A percentile compares a stretch with the other conserved stretches of the same genome.
phyloP scores from a whole-genome alignment of 805 yeast genomes.

The Candida golubevii region DNA sequence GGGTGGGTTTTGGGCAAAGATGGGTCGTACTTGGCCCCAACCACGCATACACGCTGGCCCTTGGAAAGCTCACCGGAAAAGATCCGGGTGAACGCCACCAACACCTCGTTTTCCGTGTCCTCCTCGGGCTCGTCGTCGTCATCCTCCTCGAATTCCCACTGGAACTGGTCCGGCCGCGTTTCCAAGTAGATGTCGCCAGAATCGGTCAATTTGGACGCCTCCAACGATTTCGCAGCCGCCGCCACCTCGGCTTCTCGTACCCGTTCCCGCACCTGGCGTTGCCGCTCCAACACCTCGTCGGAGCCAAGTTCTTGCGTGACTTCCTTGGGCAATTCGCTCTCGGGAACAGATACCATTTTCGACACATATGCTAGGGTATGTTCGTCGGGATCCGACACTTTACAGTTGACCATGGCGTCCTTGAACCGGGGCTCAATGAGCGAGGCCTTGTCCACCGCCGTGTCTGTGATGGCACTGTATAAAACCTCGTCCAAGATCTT shows the following conservation, averaged over 20 bases:
- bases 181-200: slow-evolving; percentile 26
- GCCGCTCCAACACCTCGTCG: slow-evolving; percentile 60
- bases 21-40: slow-evolving; percentile 89
- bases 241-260: slow-evolving; percentile 66
- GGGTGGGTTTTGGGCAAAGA: slow-evolving; percentile 28
- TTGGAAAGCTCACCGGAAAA: slow-evolving; percentile 77
- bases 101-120: slow-evolving; percentile 51
- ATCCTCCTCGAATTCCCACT: slow-evolving; percentile 45
- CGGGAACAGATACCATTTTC: slow-evolving; percentile 83
- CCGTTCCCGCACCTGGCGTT: slow-evolving; percentile 58
- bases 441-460: slow-evolving; percentile 23
- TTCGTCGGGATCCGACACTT: slow-evolving; percentile 54
- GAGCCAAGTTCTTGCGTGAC: slow-evolving; percentile 37
- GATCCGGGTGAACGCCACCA: slow-evolving; percentile 85
- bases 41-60: slow-evolving; percentile 71
- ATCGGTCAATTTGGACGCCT: slow-evolving; percentile 20
- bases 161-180: slow-evolving; percentile 33
- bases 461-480: slow-evolving; percentile 49
- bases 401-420: slow-evolving; percentile 62
- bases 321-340: slow-evolving; percentile 67
- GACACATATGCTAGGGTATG: slow-evolving; percentile 70
- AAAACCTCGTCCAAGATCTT: slow-evolving; percentile 47
- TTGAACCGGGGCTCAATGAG: slow-evolving; percentile 46
- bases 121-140: slow-evolving; percentile 46
- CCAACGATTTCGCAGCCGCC: slow-evolving; percentile 21